Percentiles rank a stretch among this genome's conserved stretches.
Evolutionary conservation across 2,329 filamentous ascomycete genomes (phyloP).

Genomic region (Aspergillus luchuensis): DNA sequence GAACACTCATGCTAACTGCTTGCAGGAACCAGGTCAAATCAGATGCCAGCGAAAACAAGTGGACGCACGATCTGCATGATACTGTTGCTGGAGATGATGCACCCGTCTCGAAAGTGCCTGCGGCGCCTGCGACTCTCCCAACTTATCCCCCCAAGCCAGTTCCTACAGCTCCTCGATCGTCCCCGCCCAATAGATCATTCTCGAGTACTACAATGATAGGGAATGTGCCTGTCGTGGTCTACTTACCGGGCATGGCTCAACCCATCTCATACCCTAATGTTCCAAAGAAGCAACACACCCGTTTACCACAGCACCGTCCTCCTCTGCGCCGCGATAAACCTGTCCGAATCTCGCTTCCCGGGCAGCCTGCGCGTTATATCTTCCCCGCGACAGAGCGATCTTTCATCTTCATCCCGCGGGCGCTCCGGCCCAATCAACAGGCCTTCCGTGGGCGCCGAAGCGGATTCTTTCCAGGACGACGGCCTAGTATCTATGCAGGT

Average conservation of each 20-base stretch:
- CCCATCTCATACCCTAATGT: conserved; percentile 73
- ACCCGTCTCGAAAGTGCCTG: conserved; percentile 35
- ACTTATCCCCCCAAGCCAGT: conserved; percentile 37
- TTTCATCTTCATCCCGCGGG: conserved; percentile 96
- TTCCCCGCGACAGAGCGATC: conserved; percentile 88
- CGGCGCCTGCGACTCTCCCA: conserved; percentile 29
- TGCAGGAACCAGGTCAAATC: conserved; percentile 45
- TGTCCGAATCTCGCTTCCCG: conserved; percentile 86
- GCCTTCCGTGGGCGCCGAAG: conserved; percentile 70
- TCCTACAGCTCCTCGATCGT: conserved; percentile 56
- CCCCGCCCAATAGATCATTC: conserved; percentile 72
- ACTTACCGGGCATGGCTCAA: conserved; percentile 72
- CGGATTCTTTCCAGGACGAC: conserved; percentile 67
- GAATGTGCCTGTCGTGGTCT: conserved; percentile 81
- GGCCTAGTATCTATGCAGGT: conserved; percentile 69
- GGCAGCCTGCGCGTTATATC: conserved; percentile 78
- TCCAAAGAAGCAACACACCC: conserved; percentile 86
- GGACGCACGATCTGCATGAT: conserved; percentile 96
- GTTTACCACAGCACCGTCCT: conserved; percentile 89
- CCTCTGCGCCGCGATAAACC: conserved; percentile 94
- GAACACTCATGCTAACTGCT: conserved; percentile 27
- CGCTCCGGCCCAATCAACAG: conserved; percentile 90
- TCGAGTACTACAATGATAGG: conserved; percentile 82
- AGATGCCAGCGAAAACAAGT: conserved; percentile 69
- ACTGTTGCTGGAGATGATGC: conserved; percentile 49